A percentile compares a stretch with the other conserved stretches of the same genome.
Evolutionary conservation across 495 filamentous ascomycete genomes (phyloP).

Genomic region (Podospora tetraspora): DNA sequence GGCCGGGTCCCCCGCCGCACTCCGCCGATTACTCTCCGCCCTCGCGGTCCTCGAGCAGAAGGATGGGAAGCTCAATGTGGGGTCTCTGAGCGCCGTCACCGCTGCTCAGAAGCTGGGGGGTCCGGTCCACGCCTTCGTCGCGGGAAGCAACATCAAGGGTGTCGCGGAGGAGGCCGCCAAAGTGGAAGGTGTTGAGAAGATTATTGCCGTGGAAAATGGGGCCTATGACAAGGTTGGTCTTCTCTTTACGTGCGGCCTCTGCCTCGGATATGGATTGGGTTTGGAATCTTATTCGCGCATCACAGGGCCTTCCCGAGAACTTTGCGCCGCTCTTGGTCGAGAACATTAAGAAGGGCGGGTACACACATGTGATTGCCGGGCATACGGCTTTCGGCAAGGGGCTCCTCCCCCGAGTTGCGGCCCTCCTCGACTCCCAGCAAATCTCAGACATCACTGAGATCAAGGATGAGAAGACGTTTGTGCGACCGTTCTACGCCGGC

Average conservation of each 20-base stretch:
- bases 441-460: constrained; percentile 86
- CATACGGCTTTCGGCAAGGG: constrained; percentile 98
- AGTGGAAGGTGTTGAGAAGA: constrained; percentile 83
- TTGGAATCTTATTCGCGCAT: not conserved
- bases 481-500: constrained; percentile 94
- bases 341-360: constrained; percentile 91
- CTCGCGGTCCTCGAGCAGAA: constrained; percentile 90
- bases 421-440: constrained; percentile 85
- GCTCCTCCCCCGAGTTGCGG: constrained; percentile 90
- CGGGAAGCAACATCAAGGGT: constrained; percentile 71
- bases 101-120: constrained; percentile 86
- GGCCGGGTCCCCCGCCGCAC: constrained; percentile 33
- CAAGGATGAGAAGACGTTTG: constrained; percentile 88
- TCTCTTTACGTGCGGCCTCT: too few species aligned
- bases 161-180: constrained; percentile 86
- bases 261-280: not conserved
- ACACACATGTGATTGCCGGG: constrained; percentile 81
- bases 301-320: constrained; percentile 85
- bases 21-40: constrained; percentile 74
- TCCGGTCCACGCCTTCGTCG: constrained; percentile 77
- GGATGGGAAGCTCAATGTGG: constrained; percentile 76
- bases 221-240: constrained; percentile 79
- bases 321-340: constrained; percentile 88
- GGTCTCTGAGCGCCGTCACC: constrained; percentile 79
- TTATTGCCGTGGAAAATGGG: constrained; percentile 79